Base-by-base conservation (phyloP, 2,329 filamentous ascomycete genomes). In the Penicillium corylophilum region DNA sequence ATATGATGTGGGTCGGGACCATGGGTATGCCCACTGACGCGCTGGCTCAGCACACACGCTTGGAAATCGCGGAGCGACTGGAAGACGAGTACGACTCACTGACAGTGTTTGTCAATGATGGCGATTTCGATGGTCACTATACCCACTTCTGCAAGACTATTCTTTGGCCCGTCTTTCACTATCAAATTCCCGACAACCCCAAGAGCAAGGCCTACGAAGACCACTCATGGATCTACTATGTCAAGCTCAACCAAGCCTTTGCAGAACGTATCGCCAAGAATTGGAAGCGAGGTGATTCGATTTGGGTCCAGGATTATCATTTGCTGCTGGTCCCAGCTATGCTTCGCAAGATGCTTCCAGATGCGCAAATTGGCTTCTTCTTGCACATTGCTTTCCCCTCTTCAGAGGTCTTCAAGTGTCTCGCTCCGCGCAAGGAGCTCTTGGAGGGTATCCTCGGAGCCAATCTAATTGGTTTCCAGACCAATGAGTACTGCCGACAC, bases 141-240 rank as follows among this genome's bases (percentile, higher is more conserved):
- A 84, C 87, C 12, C 92, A 96, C 73, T 97, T 94, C 70, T 96
- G 92, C 85, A 97, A 97, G 77, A 90, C 93, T 13, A 96, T 97
- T 49, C 79, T 97, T 6, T 97, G 93, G 93, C 93, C 93, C 1
- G 92, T 96, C 54, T 95, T 97, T 72, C 92, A 97, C 74, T 97
- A 97, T 71, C 92, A 96, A 72, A 95, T 97, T 53, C 94, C 93
- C 0, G 94, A 97, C 69, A 95, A 95, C 68, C 93, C 93, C 23
- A 96, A 96, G 79, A 96, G 91, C 83, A 97, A 97, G 72, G 93
- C 93, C 0, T 97, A 96, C 70, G 88, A 95, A 71, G 93, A 97
- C 63, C 92, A 97, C 72, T 96, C 92, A 0, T 97, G 92, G 90
- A 83, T 91, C 61, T 95, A 90, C 76, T 97, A 97, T 65, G 88